These are phyloP conservation scores for Teratosphaeria nubilosa DNA, from an alignment of 2,329 filamentous ascomycete genomes.

Conservation along the genomic window DNA sequence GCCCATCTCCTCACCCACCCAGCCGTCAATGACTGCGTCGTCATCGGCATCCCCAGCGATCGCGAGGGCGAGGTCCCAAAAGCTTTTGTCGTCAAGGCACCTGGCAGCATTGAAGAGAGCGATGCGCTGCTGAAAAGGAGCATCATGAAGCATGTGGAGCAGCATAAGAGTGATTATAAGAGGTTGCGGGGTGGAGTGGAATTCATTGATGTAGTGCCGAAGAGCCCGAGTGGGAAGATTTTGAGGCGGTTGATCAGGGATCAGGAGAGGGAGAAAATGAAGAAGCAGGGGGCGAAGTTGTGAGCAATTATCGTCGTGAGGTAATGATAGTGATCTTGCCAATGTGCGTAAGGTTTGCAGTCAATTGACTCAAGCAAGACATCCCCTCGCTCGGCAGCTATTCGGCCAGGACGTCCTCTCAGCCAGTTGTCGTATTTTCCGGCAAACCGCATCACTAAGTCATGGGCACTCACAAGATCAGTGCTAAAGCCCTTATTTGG, in stretches of 20 bases:
- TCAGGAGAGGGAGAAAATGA: constrained; percentile 58
- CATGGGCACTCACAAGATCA: too few species aligned
- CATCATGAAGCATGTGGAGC: constrained; percentile 49
- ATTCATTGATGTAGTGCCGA: constrained; percentile 48
- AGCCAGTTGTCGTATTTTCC: too few species aligned
- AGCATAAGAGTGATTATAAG: constrained; percentile 53
- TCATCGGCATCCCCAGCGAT: constrained; percentile 62
- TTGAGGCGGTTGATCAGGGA: constrained; percentile 57
- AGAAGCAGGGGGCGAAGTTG: constrained; percentile 55
- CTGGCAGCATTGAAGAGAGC: constrained; percentile 35
- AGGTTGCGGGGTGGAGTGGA: constrained; percentile 52
- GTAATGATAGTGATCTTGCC: too few species aligned
- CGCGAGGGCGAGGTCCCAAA: constrained; percentile 53
- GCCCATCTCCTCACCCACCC: constrained; percentile 67
- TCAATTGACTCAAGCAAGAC: too few species aligned
- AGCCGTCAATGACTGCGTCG: constrained; percentile 65
- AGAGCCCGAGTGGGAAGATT: constrained; percentile 55
- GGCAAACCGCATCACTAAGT: too few species aligned
- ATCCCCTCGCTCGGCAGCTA: too few species aligned
- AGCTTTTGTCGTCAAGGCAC: constrained; percentile 52
- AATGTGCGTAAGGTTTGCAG: too few species aligned
- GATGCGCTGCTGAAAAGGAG: constrained; percentile 40
- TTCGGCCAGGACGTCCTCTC: too few species aligned
- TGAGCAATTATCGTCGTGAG: constrained; percentile 27
- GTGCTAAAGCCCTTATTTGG: too few species aligned